phyloP scores from a whole-genome alignment of 306 rosid genomes.

The Fragaria iinumae region DNA sequence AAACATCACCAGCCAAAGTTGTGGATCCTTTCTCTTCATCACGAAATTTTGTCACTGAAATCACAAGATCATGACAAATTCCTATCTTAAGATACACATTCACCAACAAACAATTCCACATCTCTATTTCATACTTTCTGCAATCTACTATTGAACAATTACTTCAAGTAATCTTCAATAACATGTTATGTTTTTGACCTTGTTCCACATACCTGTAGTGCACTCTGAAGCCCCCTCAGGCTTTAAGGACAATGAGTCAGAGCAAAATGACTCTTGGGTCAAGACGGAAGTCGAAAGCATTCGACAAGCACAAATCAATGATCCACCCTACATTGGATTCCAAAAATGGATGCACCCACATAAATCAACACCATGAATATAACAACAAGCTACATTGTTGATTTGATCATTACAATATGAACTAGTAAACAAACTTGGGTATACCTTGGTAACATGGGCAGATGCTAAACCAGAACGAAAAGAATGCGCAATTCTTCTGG shows the following conservation, averaged over 20 bases:
- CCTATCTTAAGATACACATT: constrained; percentile 44
- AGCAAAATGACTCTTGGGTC: constrained; percentile 45
- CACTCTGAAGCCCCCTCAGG: constrained; percentile 49
- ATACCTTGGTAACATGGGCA: constrained; percentile 50
- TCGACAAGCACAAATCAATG: constrained; percentile 31
- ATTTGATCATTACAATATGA: not conserved
- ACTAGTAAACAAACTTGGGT: not conserved
- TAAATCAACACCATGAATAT: not conserved
- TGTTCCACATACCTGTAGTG: constrained; percentile 47
- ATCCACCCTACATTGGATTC: constrained; percentile 45
- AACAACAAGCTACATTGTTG: not conserved
- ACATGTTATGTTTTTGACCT: constrained; percentile 13
- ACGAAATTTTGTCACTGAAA: constrained; percentile 79
- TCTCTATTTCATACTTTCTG: not conserved
- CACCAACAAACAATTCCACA: constrained; percentile 13
- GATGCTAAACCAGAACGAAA: constrained; percentile 44
- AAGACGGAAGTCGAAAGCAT: constrained; percentile 49
- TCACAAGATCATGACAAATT: constrained; percentile 64
- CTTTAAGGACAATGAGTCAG: constrained; percentile 57
- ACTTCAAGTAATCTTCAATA: not conserved
- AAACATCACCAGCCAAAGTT: constrained; percentile 87
- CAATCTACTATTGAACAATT: not conserved
- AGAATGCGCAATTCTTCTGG: constrained; percentile 61
- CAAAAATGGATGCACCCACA: not conserved
- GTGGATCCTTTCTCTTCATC: constrained; percentile 76